Conservation (phyloP, 78 protist species). For the Pirum gemmata region DNA sequence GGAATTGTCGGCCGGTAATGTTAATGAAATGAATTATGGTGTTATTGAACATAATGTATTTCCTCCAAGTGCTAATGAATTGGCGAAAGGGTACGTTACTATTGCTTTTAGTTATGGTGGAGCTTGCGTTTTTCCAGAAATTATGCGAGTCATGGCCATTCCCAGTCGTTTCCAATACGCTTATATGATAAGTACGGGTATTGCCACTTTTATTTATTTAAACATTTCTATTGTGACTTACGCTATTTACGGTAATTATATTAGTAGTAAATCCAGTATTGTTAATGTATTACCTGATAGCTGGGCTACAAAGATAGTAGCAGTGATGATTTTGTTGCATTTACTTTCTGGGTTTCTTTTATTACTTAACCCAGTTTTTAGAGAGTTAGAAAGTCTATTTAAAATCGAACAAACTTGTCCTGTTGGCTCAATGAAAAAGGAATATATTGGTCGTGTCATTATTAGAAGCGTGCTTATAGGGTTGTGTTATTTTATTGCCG, state of each 20-base stretch:
- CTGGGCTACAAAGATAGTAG: background rate
- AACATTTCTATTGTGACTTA: background rate
- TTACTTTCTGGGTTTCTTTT: background rate
- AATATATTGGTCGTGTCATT: background rate
- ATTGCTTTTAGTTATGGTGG: background rate
- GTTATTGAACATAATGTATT: no score
- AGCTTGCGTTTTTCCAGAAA: background rate
- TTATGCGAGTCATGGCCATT: background rate
- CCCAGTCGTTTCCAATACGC: background rate
- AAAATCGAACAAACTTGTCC: background rate
- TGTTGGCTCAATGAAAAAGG: background rate
- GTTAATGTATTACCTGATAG: background rate
- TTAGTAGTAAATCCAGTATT: background rate
- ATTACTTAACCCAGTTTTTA: background rate
- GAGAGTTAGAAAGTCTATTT: background rate
- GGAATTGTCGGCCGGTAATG: background rate
- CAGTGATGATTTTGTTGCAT: background rate
- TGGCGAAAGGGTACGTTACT: background rate
- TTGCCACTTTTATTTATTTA: background rate
- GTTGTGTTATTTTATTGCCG: background rate
- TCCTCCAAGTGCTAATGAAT: background rate
- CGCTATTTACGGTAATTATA: background rate
- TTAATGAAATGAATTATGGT: background rate
- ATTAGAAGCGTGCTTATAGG: background rate
- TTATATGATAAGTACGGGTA: background rate